Base-by-base conservation (phyloP, 352 stramenopile genomes). In the Phytopythium montanum region DNA sequence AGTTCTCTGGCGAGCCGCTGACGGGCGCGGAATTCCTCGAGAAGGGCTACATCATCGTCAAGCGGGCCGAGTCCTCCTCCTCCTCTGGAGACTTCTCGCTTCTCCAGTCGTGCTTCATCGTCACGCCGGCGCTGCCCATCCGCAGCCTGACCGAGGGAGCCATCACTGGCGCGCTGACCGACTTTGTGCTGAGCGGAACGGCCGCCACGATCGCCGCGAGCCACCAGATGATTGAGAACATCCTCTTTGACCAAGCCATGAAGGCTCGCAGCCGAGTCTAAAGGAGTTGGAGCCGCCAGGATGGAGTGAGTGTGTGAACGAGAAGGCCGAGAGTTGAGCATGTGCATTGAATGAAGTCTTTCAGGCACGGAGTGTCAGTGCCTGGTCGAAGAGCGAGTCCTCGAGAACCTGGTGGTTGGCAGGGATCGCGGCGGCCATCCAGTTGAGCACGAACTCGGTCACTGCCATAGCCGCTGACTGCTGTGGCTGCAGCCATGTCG, bases 81-180 rank as follows among this genome's bases (percentile, higher is more conserved):
- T 71, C 73, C 44, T 66, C 68, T 48, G 44, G 59, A 49, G 59
- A 60, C 16, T 75, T 66, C 54, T 64, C 74, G 46, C 62, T 87
- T 21, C 28, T 89, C 45, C 76, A 85, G 59, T 76, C 76, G 56
- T 80, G 74, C 56, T 81, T 79, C 56, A 68, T 88, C 34, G 81
- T 85, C 48, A 85, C 74, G 8, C 79, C 79, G 25, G 64, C 70
- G 42, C 64, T 87, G 36, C 60, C 64, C 0, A 68, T 74, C 31
- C 64, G 67, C 13, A 66, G 56, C 16, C 49, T 71, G n/a, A 49
- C 66, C 16, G 67, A 75, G 49, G 59, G 60, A 2, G 57, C 67
- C 18, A 60, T 66, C 19, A 66, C 58, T 13, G 65, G 62, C 41
- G 65, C 65, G 33, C 60, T 76, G 25, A 81, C 70, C 6, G 68